phyloP scores from a whole-genome alignment of 2,329 filamentous ascomycete species.

The Colletotrichum abscissum region DNA sequence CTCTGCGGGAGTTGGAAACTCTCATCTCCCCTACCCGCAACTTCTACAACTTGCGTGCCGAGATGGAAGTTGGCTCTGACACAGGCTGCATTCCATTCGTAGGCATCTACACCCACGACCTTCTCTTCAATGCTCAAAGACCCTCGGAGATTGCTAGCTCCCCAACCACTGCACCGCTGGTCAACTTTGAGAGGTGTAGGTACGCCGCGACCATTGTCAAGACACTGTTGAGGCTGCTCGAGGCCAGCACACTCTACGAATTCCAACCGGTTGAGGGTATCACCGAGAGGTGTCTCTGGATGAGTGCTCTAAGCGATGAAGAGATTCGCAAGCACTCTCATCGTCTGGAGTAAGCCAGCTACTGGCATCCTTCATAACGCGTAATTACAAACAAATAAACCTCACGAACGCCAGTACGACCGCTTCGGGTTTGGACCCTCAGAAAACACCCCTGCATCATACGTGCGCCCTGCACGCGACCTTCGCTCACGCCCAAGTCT shows the following conservation, averaged over 20 bases:
- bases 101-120: slow-evolving; percentile 84
- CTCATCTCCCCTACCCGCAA: slow-evolving; percentile 83
- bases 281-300: slow-evolving; percentile 86
- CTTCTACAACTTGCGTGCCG: slow-evolving; percentile 79
- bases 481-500: slow-evolving; percentile 26
- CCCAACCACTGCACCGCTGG: slow-evolving; percentile 73
- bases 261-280: slow-evolving; percentile 82
- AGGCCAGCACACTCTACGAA: slow-evolving; percentile 79
- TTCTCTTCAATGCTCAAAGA: slow-evolving; percentile 84
- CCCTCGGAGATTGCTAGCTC: slow-evolving; percentile 79
- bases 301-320: slow-evolving; percentile 80
- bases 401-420: background rate
- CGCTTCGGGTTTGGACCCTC: background rate
- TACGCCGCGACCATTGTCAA: slow-evolving; percentile 82
- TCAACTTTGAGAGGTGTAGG: slow-evolving; percentile 87
- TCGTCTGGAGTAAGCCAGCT: slow-evolving; percentile 53
- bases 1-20: slow-evolving; percentile 75
- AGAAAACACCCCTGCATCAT: slow-evolving; percentile 2
- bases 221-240: slow-evolving; percentile 80
- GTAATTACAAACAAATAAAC: background rate
- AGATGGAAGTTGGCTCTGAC: slow-evolving; percentile 80
- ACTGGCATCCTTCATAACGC: background rate
- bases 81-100: slow-evolving; percentile 86
- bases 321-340: slow-evolving; percentile 73
- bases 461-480: slow-evolving; percentile 25